Percentiles rank a stretch among this genome's conserved stretches.
Conservation (phyloP, 73 alveolate genomes). For the Effrenium voratum region DNA sequence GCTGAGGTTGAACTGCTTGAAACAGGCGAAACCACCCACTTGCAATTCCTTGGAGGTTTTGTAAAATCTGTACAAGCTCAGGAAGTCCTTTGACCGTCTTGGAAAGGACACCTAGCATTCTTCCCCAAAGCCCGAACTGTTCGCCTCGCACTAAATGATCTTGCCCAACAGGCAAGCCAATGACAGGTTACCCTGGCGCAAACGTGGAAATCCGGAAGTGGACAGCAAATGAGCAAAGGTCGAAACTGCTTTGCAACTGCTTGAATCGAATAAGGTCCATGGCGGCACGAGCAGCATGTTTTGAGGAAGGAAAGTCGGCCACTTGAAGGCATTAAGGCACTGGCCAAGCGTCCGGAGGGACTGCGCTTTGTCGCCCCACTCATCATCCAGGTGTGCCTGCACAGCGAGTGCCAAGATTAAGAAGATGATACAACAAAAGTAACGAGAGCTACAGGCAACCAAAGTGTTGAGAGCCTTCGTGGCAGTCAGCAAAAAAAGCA, state of each 20-base stretch:
- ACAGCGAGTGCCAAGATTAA: not conserved
- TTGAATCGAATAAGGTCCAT: not conserved
- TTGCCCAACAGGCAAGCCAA: too few species aligned
- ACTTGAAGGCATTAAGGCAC: not conserved
- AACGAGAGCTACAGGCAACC: not conserved
- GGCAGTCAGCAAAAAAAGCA: not conserved
- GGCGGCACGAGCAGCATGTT: not conserved
- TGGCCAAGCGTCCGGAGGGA: conserved; percentile 51
- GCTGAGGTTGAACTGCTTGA: too few species aligned
- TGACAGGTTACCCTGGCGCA: not conserved
- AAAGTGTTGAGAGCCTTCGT: not conserved
- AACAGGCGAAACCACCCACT: too few species aligned
- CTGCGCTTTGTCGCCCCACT: conserved; percentile 12
- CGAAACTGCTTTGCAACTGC: not conserved
- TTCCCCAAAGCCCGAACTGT: too few species aligned
- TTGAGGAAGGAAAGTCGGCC: not conserved
- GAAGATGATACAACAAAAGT: not conserved
- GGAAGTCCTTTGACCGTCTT: too few species aligned
- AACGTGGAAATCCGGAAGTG: not conserved
- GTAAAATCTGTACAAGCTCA: too few species aligned
- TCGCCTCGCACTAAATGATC: too few species aligned
- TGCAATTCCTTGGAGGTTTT: too few species aligned
- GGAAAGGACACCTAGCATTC: too few species aligned
- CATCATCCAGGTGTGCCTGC: conserved; percentile 28
- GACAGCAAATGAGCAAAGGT: not conserved